Evolutionary conservation across 257 asterid genomes (phyloP).

Genomic region (Striga asiatica): DNA sequence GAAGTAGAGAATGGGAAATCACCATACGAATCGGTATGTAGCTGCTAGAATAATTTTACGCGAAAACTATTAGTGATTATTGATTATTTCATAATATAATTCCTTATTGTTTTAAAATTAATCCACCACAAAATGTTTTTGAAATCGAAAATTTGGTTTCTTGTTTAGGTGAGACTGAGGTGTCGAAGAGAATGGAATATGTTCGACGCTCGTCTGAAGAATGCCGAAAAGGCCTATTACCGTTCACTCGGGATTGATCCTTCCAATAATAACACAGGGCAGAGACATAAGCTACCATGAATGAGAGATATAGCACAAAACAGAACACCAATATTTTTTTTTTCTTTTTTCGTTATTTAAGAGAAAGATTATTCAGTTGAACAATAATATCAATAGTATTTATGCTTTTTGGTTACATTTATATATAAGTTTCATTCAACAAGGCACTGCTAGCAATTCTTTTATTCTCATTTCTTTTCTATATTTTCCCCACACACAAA

Average conservation of each 20-base stretch:
- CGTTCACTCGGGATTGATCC: slow-evolving; percentile 31
- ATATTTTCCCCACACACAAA: no score
- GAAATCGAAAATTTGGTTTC: no score
- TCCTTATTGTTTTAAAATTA: neutral
- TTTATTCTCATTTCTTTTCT: no score
- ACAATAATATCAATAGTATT: neutral
- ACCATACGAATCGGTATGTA: slow-evolving; percentile 69
- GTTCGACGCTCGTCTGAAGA: slow-evolving; percentile 44
- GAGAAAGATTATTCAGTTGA: no score
- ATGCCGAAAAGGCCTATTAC: slow-evolving; percentile 59
- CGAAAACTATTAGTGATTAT: neutral
- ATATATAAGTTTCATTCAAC: neutral
- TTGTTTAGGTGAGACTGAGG: slow-evolving; percentile 54
- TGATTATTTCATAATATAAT: neutral
- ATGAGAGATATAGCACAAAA: no score
- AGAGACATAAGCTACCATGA: neutral
- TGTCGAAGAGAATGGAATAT: slow-evolving; percentile 66
- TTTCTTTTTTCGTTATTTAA: no score
- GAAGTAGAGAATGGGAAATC: slow-evolving; percentile 39
- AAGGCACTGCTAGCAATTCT: no score
- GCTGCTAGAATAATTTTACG: neutral
- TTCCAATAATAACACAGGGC: slow-evolving; percentile 14
- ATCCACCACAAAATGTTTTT: neutral
- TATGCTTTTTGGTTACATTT: neutral
- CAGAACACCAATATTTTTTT: no score